These are phyloP conservation scores for Excoecaria agallocha DNA, from an alignment of 345 rosid genomes.

Conservation along the genomic window DNA sequence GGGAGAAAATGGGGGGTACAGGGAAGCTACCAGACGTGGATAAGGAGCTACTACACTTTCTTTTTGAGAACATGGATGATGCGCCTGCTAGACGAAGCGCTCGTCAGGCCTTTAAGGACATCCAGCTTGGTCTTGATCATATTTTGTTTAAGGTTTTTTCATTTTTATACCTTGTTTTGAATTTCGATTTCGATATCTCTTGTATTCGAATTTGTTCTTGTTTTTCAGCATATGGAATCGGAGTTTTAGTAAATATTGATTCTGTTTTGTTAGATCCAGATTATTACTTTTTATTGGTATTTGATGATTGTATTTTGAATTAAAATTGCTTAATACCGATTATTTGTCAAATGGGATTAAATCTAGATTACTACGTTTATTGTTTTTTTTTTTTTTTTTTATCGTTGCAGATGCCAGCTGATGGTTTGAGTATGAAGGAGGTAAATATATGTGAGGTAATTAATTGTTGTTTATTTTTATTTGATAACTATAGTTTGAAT, in stretches of 20 bases:
- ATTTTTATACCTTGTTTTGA: neutral
- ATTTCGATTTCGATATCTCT: neutral
- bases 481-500: too few relatives aligned
- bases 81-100: slow-evolving; percentile 69
- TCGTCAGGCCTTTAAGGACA: slow-evolving; percentile 70
- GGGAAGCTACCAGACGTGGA: slow-evolving; percentile 43
- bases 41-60: slow-evolving; percentile 53
- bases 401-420: slow-evolving; percentile 56
- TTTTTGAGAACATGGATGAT: slow-evolving; percentile 64
- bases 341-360: neutral
- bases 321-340: neutral
- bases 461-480: too few relatives aligned
- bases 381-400: too few relatives aligned
- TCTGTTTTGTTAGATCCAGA: neutral
- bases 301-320: neutral
- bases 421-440: slow-evolving; percentile 73
- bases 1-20: neutral
- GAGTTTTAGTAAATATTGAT: neutral
- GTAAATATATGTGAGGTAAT: slow-evolving; percentile 29
- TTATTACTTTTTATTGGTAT: neutral
- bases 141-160: slow-evolving; percentile 72
- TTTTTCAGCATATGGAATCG: neutral
- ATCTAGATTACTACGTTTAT: neutral
- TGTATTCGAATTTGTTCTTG: neutral
- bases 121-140: slow-evolving; percentile 77